Percentiles rank a stretch among this genome's conserved stretches.
phyloP scores from a whole-genome alignment of 805 yeast species.

The Lipomyces yamadae region DNA sequence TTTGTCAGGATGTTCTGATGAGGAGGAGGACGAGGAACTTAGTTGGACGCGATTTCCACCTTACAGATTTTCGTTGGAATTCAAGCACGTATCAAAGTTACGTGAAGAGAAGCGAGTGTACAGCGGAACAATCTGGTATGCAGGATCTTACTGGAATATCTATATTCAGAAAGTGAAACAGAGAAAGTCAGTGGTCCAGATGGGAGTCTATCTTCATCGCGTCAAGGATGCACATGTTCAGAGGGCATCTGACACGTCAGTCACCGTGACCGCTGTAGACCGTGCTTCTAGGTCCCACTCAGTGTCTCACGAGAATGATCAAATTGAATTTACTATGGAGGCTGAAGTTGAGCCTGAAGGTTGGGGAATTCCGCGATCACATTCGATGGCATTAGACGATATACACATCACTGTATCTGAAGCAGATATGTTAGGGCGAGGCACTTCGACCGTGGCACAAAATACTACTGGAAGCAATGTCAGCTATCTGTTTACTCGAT shows the following conservation, averaged over 20 bases:
- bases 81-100: constrained; percentile 54
- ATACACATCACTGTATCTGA: neutral
- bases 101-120: constrained; percentile 55
- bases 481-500: neutral
- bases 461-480: neutral
- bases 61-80: constrained; percentile 58
- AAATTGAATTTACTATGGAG: constrained; percentile 1
- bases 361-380: constrained; percentile 1
- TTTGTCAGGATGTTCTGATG: neutral
- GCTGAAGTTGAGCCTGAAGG: constrained; percentile 3
- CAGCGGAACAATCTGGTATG: constrained; percentile 60
- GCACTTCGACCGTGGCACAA: neutral
- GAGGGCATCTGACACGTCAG: constrained; percentile 19
- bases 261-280: constrained; percentile 1
- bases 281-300: constrained; percentile 1
- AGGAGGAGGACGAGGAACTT: constrained; percentile 9
- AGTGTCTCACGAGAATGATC: constrained; percentile 1
- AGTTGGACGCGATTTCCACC: constrained; percentile 54
- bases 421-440: constrained; percentile 1
- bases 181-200: constrained; percentile 51
- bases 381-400: neutral
- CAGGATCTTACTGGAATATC: constrained; percentile 65
- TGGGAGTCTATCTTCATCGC: constrained; percentile 62
- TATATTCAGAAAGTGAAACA: constrained; percentile 56
- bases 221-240: constrained; percentile 43